These are phyloP conservation scores for Lichtheimia ramosa DNA, from an alignment of 371 early-diverging fungal species.

Conservation along the genomic window DNA sequence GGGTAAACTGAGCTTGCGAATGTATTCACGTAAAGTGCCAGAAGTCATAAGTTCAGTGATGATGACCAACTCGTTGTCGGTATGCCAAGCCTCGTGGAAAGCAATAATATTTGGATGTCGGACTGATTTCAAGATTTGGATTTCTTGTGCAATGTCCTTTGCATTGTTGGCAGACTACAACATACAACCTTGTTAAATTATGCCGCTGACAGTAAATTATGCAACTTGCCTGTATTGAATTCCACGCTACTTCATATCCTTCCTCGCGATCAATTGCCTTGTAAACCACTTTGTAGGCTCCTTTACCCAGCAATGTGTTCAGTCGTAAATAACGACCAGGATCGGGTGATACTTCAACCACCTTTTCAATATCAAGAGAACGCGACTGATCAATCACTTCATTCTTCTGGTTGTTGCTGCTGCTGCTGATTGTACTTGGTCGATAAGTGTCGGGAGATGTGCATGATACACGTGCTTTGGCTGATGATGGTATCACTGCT, in stretches of 20 bases:
- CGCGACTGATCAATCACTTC: constrained; percentile 48
- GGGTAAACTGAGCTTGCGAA: constrained; percentile 57
- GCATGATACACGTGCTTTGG: too few relatives aligned
- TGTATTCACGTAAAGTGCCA: constrained; percentile 67
- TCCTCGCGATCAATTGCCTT: constrained; percentile 82
- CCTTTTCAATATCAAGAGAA: constrained; percentile 43
- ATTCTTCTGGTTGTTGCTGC: not conserved
- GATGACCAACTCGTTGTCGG: constrained; percentile 63
- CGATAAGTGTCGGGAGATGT: too few relatives aligned
- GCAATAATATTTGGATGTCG: constrained; percentile 78
- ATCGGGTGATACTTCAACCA: constrained; percentile 45
- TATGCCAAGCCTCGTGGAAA: constrained; percentile 70
- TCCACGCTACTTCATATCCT: constrained; percentile 88
- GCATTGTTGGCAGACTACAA: constrained; percentile 45
- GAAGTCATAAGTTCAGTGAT: constrained; percentile 88
- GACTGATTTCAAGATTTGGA: constrained; percentile 71
- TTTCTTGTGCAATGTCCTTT: constrained; percentile 66
- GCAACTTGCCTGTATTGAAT: constrained; percentile 46
- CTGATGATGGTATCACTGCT: too few relatives aligned
- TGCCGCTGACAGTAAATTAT: not conserved
- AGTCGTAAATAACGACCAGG: constrained; percentile 41
- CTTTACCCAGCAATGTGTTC: constrained; percentile 46
- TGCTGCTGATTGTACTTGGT: not conserved
- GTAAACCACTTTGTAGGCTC: constrained; percentile 82
- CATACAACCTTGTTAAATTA: constrained; percentile 11